Evolutionary conservation across 108 stramenopile species (phyloP).

Genomic region (Nitzschia sp.): DNA sequence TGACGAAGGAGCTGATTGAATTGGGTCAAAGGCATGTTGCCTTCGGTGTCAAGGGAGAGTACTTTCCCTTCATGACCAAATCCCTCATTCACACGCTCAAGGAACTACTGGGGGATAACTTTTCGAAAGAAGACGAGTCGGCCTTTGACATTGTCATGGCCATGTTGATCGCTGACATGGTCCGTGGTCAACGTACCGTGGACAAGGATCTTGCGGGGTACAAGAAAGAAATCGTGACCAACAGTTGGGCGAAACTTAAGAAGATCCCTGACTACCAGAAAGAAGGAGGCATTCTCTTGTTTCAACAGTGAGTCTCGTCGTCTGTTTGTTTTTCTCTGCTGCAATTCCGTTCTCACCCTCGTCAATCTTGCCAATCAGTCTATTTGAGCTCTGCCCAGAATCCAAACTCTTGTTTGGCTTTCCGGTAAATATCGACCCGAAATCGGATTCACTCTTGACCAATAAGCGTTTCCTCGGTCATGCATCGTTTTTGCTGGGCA

Average conservation of each 20-base stretch:
- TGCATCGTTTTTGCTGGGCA: too few relatives aligned
- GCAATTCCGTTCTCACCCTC: too few relatives aligned
- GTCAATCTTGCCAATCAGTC: too few relatives aligned
- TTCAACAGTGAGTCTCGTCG: too few relatives aligned
- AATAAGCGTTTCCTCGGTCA: too few relatives aligned
- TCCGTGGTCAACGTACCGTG: background rate
- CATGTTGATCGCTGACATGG: background rate
- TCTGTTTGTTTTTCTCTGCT: too few relatives aligned
- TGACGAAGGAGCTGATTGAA: conserved; percentile 29
- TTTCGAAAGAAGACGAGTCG: conserved; percentile 14
- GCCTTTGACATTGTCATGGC: conserved; percentile 13
- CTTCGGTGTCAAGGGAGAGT: conserved; percentile 17
- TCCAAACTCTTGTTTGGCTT: too few relatives aligned
- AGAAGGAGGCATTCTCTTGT: too few relatives aligned
- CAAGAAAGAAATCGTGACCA: background rate
- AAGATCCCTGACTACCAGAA: background rate
- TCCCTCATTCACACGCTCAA: conserved; percentile 16
- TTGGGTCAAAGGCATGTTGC: conserved; percentile 16
- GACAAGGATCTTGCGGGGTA: background rate
- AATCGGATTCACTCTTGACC: too few relatives aligned
- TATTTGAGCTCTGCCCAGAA: too few relatives aligned
- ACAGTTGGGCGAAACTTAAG: background rate
- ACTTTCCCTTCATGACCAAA: conserved; percentile 20
- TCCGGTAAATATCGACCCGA: too few relatives aligned
- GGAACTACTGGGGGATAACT: conserved; percentile 20